These are phyloP conservation scores for Trypanosoma congolense DNA, from an alignment of 208 protist genomes.

Conservation along the genomic window DNA sequence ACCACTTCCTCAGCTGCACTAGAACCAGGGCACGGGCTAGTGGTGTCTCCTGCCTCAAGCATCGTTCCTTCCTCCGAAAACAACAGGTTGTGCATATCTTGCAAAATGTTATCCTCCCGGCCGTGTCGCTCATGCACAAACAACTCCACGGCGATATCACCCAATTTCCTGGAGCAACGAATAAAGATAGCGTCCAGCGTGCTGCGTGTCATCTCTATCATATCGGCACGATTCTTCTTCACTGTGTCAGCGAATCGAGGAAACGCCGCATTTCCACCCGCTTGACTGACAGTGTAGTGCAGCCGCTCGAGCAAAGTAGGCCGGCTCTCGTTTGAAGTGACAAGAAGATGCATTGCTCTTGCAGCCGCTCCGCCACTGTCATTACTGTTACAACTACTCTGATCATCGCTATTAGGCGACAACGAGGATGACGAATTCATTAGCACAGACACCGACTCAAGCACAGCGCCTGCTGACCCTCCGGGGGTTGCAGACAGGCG, in stretches of 20 bases:
- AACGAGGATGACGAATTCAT: background rate
- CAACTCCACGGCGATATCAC: constrained; percentile 3
- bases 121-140: constrained; percentile 18
- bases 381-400: background rate
- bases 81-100: constrained; percentile 12
- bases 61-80: background rate
- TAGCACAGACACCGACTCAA: constrained; percentile 14
- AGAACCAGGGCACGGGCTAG: background rate
- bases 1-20: background rate
- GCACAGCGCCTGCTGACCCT: constrained; percentile 8
- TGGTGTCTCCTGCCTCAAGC: background rate
- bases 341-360: constrained; percentile 17
- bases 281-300: constrained; percentile 30
- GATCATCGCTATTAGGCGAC: background rate
- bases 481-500: constrained; percentile 25
- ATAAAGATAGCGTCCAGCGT: constrained; percentile 1
- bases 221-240: constrained; percentile 16
- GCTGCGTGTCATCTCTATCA: constrained; percentile 12
- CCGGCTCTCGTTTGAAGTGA: constrained; percentile 37
- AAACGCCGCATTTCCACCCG: constrained; percentile 16
- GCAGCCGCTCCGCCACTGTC: background rate
- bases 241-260: constrained; percentile 15
- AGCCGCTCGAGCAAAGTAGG: constrained; percentile 37
- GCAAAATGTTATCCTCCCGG: constrained; percentile 17
- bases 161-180: background rate